Conservation (phyloP, 106 monocot genomes). For the Apostasia ramifera region DNA sequence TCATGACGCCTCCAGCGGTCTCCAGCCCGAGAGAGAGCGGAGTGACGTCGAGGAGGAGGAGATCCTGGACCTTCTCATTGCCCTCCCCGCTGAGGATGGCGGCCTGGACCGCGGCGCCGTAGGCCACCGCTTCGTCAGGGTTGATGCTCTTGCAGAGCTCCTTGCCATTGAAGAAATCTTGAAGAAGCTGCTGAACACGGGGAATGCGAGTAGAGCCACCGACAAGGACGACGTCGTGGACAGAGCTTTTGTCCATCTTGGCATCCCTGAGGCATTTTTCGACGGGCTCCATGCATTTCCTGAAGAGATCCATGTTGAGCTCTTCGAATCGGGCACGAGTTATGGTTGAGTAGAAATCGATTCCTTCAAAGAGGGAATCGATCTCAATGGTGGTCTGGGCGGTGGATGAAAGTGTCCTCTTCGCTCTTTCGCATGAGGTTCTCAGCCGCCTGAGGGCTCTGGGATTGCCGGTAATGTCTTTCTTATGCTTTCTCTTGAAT, state of each 20-base stretch:
- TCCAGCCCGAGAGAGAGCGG: slow-evolving; percentile 24
- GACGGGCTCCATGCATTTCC: slow-evolving; percentile 31
- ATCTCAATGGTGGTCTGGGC: slow-evolving; percentile 35
- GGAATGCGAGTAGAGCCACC: slow-evolving; percentile 32
- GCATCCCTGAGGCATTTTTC: slow-evolving; percentile 31
- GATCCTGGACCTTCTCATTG: slow-evolving; percentile 19
- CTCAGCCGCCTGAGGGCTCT: slow-evolving; percentile 28
- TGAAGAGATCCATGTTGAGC: slow-evolving; percentile 38
- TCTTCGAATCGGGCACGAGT: slow-evolving; percentile 41
- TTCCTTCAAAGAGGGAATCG: slow-evolving; percentile 27
- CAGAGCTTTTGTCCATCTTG: slow-evolving; percentile 20
- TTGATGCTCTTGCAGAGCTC: slow-evolving; percentile 36
- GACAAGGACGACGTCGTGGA: slow-evolving; percentile 28
- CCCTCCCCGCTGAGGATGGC: slow-evolving; percentile 32
- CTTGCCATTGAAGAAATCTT: slow-evolving; percentile 37
- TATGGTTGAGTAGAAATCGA: slow-evolving; percentile 33
- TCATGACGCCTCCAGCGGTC: slow-evolving; percentile 33
- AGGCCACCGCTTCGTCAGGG: slow-evolving; percentile 37
- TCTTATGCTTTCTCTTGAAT: slow-evolving; percentile 25
- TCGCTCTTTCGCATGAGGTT: slow-evolving; percentile 24
- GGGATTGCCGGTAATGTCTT: slow-evolving; percentile 22
- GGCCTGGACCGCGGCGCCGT: slow-evolving; percentile 32
- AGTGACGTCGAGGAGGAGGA: slow-evolving; percentile 13
- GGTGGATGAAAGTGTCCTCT: slow-evolving; percentile 28
- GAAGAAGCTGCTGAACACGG: slow-evolving; percentile 26